Evolutionary conservation across 805 yeast species (phyloP).

Genomic region (Debaryomyces maramus): DNA sequence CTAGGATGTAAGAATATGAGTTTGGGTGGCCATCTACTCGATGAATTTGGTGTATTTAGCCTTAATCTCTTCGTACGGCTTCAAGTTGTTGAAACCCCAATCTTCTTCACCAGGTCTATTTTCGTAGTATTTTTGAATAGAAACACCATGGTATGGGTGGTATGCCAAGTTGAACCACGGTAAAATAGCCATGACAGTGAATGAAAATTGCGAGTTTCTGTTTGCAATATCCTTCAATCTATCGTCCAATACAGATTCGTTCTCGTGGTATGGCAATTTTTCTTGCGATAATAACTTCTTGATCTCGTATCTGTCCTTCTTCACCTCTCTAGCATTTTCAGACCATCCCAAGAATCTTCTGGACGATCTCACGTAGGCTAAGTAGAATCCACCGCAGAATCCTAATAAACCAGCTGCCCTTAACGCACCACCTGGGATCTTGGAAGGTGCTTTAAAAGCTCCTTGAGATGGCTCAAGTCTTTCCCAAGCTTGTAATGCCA

Average conservation of each 20-base stretch:
- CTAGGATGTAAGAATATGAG: no score
- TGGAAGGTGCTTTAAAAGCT: constrained; percentile 44
- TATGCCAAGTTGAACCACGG: constrained; percentile 83
- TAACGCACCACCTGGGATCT: constrained; percentile 54
- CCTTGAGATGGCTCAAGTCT: constrained; percentile 43
- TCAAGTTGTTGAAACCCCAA: constrained; percentile 51
- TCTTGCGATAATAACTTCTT: constrained; percentile 66
- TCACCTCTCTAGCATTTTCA: constrained; percentile 72
- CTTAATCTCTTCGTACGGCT: constrained; percentile 51
- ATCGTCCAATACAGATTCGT: constrained; percentile 54
- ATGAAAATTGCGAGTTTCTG: constrained; percentile 74
- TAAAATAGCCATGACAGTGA: constrained; percentile 55
- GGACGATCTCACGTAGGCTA: constrained; percentile 66
- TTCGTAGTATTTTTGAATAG: constrained; percentile 58
- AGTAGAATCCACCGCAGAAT: constrained; percentile 67
- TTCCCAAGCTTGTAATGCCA: constrained; percentile 43
- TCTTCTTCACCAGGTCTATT: constrained; percentile 58
- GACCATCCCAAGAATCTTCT: constrained; percentile 75
- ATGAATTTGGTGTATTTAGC: constrained; percentile 28
- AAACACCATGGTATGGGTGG: constrained; percentile 83
- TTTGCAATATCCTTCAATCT: constrained; percentile 74
- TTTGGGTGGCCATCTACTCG: constrained; percentile 16
- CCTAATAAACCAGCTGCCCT: constrained; percentile 67
- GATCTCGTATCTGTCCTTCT: constrained; percentile 70
- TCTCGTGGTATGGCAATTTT: constrained; percentile 64